Evolutionary conservation across 495 filamentous ascomycete genomes (phyloP).

Genomic region (Cercophora samala): DNA sequence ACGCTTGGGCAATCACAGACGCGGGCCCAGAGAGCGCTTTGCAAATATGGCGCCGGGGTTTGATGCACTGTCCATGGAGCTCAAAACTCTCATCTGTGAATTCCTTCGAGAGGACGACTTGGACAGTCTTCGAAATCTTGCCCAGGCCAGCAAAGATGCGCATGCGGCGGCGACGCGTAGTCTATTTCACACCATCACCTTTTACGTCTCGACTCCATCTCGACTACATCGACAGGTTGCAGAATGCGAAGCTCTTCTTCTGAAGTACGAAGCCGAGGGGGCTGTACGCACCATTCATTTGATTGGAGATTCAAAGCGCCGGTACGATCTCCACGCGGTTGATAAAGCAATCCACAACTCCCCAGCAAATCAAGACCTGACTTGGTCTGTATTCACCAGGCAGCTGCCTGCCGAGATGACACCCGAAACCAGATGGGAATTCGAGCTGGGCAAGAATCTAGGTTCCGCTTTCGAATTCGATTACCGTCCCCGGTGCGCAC

Average conservation of each 20-base stretch:
- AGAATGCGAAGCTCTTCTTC: neutral
- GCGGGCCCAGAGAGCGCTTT: no score
- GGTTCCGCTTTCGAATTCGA: no score
- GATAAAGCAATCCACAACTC: neutral
- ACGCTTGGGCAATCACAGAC: no score
- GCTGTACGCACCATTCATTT: neutral
- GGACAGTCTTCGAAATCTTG: neutral
- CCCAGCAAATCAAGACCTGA: neutral
- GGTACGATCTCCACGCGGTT: neutral
- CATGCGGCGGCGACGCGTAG: neutral
- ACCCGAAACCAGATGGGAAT: no score
- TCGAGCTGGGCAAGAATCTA: no score
- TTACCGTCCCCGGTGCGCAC: no score
- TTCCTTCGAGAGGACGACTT: neutral
- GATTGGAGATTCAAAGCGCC: neutral
- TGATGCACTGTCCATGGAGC: neutral
- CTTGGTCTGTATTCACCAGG: no score
- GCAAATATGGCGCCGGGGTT: neutral
- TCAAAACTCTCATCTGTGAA: neutral
- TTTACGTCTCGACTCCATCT: neutral
- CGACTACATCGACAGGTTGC: neutral
- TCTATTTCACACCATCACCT: neutral
- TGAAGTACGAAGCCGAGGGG: no score
- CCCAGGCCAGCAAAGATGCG: neutral
- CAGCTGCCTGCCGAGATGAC: no score